Conservation (phyloP, 1,284 basidiomycete genomes). For the Austroboletus niveus region DNA sequence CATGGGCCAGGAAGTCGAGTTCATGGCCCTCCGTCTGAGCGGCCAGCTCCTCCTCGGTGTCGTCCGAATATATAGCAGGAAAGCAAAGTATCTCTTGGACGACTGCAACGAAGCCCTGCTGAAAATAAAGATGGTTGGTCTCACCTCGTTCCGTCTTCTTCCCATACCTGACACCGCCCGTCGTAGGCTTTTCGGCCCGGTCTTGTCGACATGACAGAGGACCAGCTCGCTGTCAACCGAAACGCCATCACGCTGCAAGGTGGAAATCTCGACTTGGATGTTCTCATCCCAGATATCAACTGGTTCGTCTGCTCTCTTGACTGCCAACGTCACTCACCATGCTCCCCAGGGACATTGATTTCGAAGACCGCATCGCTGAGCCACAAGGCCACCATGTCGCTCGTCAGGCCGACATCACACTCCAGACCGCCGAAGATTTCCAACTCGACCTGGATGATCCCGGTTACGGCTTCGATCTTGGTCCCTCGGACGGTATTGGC, state of each 20-base stretch:
- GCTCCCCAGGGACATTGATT: conserved; percentile 67
- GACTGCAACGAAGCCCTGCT: conserved; percentile 96
- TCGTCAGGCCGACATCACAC: conserved; percentile 80
- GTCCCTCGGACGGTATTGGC: conserved; percentile 78
- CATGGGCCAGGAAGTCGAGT: conserved; percentile 82
- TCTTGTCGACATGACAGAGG: conserved; percentile 91
- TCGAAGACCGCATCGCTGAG: conserved; percentile 64
- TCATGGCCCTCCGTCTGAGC: conserved; percentile 92
- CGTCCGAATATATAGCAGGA: conserved; percentile 95
- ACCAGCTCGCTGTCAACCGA: conserved; percentile 84
- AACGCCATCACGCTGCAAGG: conserved; percentile 85
- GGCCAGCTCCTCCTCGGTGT: conserved; percentile 96
- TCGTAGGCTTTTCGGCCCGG: conserved; percentile 87
- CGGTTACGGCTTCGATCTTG: conserved; percentile 63
- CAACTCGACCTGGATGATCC: conserved; percentile 60
- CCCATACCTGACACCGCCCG: conserved; percentile 3
- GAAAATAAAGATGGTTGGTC: conserved; percentile 90
- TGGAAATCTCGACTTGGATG: conserved; percentile 71
- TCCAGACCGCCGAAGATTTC: conserved; percentile 68
- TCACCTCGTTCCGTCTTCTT: not conserved
- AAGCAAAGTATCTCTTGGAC: conserved; percentile 96
- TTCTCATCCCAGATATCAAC: conserved; percentile 79
- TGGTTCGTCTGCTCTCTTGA: conserved; percentile 47
- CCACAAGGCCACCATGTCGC: conserved; percentile 79
- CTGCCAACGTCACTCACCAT: conserved; percentile 1